These are phyloP conservation scores for Mycotypha africana DNA, from an alignment of 371 early-diverging fungal species.

Conservation along the genomic window DNA sequence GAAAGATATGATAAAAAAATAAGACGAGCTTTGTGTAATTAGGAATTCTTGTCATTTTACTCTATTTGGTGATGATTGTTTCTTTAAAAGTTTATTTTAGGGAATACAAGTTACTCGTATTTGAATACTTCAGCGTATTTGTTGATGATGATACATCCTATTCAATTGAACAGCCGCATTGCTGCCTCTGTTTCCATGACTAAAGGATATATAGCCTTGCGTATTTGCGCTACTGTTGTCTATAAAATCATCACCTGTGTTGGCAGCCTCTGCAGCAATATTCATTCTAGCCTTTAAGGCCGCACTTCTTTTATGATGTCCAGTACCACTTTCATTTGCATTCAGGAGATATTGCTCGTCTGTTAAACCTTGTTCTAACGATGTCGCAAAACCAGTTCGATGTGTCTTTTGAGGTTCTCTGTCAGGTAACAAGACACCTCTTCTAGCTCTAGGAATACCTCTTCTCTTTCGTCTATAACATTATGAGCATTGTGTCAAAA, in stretches of 20 bases:
- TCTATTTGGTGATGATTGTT: no score
- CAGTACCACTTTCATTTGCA: conserved; percentile 9
- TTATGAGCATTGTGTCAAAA: no score
- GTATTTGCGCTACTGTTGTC: no score
- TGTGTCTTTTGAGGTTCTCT: conserved; percentile 48
- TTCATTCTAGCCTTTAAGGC: conserved; percentile 41
- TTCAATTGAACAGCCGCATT: no score
- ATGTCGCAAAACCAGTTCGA: conserved; percentile 30
- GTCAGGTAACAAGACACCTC: conserved; percentile 60
- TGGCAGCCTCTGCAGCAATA: conserved; percentile 37
- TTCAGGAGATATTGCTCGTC: conserved; percentile 27
- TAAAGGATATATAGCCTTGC: no score
- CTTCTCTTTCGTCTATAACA: conserved; percentile 66
- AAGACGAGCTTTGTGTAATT: not conserved
- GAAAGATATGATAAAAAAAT: not conserved
- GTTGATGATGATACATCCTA: no score
- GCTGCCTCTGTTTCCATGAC: no score
- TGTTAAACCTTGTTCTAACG: conserved; percentile 29
- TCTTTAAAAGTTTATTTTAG: no score
- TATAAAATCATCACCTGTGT: conserved; percentile 4
- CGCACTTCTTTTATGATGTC: conserved; percentile 18
- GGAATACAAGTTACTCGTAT: no score
- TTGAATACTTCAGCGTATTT: no score
- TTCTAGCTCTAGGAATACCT: conserved; percentile 66
- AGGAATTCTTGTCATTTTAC: no score